These are phyloP conservation scores for Papilionanthe hybrid DNA, from an alignment of 116 monocot genomes.

Conservation along the genomic window DNA sequence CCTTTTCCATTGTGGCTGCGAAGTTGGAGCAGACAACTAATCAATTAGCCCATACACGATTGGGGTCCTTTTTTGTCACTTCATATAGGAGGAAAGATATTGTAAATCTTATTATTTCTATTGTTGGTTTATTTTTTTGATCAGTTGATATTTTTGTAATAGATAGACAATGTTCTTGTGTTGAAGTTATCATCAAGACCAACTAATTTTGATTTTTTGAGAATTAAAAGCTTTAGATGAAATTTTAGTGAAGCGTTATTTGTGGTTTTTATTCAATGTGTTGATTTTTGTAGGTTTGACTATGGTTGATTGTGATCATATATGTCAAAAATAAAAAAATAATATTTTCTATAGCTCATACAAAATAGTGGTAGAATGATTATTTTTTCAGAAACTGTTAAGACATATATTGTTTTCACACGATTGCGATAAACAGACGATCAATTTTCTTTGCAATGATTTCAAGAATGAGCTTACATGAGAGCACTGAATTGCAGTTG, in stretches of 20 bases:
- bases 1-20: conserved; percentile 52
- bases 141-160: background rate
- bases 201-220: background rate
- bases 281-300: background rate
- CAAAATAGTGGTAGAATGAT: too few species aligned
- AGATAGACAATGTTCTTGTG: background rate
- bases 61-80: conserved; percentile 68
- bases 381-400: too few species aligned
- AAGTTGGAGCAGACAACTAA: conserved; percentile 95
- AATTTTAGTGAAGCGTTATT: background rate
- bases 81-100: conserved; percentile 92
- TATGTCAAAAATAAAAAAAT: background rate
- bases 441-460: too few species aligned
- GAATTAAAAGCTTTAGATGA: background rate
- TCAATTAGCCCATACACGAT: conserved; percentile 74
- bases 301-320: background rate
- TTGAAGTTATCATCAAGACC: background rate
- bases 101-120: conserved; percentile 4
- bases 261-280: background rate
- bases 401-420: too few species aligned
- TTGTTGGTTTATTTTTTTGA: background rate
- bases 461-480: too few species aligned
- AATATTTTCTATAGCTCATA: background rate
- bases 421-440: too few species aligned
- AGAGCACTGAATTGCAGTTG: too few species aligned